phyloP scores from a whole-genome alignment of 148 eudicot genomes.

The Rhododendron ovatum region DNA sequence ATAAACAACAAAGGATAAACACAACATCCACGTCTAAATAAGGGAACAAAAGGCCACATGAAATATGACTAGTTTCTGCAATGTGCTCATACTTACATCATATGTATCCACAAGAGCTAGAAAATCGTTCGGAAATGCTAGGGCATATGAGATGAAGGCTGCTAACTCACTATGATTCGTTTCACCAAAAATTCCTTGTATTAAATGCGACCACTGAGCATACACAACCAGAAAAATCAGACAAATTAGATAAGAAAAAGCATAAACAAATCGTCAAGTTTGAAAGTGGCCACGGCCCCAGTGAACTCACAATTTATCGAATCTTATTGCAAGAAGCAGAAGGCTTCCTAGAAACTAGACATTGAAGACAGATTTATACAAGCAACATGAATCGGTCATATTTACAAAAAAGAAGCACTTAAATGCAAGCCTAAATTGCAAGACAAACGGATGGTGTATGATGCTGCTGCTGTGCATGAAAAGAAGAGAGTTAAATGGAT shows the following conservation, averaged over 20 bases:
- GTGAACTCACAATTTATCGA: not conserved
- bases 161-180: constrained; percentile 96
- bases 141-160: constrained; percentile 91
- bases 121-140: constrained; percentile 81
- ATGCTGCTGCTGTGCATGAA: not conserved
- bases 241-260: not conserved
- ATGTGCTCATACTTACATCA: constrained; percentile 64
- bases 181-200: constrained; percentile 61
- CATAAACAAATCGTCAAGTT: not conserved
- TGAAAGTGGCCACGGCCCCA: not conserved
- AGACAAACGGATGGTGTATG: not conserved
- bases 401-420: not conserved
- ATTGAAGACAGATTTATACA: not conserved
- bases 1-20: not conserved
- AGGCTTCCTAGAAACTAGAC: not conserved
- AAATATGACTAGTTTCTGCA: not conserved
- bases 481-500: not conserved
- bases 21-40: not conserved
- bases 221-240: constrained; percentile 2
- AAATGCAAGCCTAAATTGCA: constrained; percentile 4
- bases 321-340: not conserved
- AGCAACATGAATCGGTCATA: not conserved
- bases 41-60: not conserved
- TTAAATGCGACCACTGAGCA: constrained; percentile 52
- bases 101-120: constrained; percentile 98